Evolutionary conservation across 2,329 filamentous ascomycete genomes (phyloP), one percentile per base, ranked within the genome.

Genomic region (Exophiala sideris): DNA sequence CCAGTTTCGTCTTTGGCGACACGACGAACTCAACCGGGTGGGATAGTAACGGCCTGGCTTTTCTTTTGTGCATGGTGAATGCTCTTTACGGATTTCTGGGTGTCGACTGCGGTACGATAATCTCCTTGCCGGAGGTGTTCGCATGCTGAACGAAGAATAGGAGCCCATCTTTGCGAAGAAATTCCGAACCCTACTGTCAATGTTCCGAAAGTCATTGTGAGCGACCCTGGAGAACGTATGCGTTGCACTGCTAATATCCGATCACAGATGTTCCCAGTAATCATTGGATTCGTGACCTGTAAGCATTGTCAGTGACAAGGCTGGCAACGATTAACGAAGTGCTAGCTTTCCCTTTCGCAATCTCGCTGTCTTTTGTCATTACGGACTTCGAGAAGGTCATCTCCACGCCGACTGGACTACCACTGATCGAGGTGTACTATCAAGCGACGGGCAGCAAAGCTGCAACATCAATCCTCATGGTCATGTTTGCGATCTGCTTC

Each of bases 381-480:
- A 70, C 68, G 2, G 68, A 76, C 38, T 50, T 76, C 2, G 61
- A 71, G 2, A 64, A 62, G 3, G 73, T 67, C n/a, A 59, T 79
- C 4, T 56, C 66, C 1, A 69, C 73, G 0, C 60, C 68, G 1
- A 79, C 75, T 10, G 69, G 73, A 0, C 78, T 74, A 41, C 74
- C 79, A 5, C 73, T 79, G 62, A 72, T 77, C 61, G 72, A 79
- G 34, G 75, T 79, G 24, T 79, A 83, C 52, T 66, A 68, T 45
- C 65, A 76, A 54, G 75, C 73, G 7, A 77, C 76, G 1, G 62
- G 65, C n/a, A 76, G 71, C 8, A 60, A 67, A 3, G 69, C 67
- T 0, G 74, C 73, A 2, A 74, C 77, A 1, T 74, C 73, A 2
- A 70, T 73, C 9, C 75, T 82, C 67, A 73, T 77, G 59, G 65